These are phyloP conservation scores for Arthrobotrys sinensis DNA, from an alignment of 2,329 filamentous ascomycete species.

Conservation along the genomic window DNA sequence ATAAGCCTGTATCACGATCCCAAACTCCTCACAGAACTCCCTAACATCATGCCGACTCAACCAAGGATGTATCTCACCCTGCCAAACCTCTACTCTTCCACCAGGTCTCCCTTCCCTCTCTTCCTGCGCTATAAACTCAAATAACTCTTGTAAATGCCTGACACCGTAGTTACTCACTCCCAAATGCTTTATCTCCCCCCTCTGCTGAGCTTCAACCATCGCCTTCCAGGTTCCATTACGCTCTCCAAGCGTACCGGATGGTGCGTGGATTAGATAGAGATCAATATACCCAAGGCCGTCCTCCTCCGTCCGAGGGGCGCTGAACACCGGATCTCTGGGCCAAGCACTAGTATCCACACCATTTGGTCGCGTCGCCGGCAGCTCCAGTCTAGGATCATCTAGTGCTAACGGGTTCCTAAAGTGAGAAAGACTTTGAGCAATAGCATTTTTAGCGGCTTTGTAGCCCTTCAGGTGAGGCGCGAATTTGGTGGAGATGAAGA, in stretches of 20 bases:
- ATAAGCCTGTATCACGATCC: constrained; percentile 75
- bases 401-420: constrained; percentile 48
- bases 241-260: constrained; percentile 73
- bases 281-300: constrained; percentile 62
- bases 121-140: constrained; percentile 71
- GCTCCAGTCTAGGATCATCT: constrained; percentile 49
- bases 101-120: constrained; percentile 71
- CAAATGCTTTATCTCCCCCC: constrained; percentile 75
- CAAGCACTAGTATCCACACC: constrained; percentile 24
- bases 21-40: constrained; percentile 79
- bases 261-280: constrained; percentile 73
- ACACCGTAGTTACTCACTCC: constrained; percentile 78
- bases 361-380: constrained; percentile 37
- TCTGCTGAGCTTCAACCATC: constrained; percentile 76
- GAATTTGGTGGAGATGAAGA: constrained; percentile 78
- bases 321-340: constrained; percentile 36
- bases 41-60: constrained; percentile 83
- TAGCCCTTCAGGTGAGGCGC: constrained; percentile 74
- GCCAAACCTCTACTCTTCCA: constrained; percentile 84
- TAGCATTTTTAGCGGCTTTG: constrained; percentile 72
- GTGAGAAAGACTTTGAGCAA: constrained; percentile 52
- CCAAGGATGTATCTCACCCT: constrained; percentile 94
- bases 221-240: constrained; percentile 76
- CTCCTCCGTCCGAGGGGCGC: not conserved
- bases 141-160: constrained; percentile 75